Evolutionary conservation across 2,329 filamentous ascomycete species (phyloP), one percentile per base, ranked within the genome.

Genomic region (Neofusicoccum cordaticola): DNA sequence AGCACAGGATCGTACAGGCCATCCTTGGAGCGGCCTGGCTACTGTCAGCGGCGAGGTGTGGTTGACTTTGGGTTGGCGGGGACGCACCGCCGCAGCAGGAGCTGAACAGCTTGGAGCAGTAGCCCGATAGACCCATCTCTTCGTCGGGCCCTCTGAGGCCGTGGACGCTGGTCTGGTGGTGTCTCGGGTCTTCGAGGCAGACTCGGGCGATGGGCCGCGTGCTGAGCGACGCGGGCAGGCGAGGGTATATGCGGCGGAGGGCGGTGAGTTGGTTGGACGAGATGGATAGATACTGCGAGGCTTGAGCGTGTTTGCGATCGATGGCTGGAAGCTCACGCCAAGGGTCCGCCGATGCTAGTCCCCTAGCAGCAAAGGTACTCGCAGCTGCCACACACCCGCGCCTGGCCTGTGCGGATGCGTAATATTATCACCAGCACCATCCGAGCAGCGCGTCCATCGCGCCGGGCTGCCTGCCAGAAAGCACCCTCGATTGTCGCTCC

Each of bases 1-100:
- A 99, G 86, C 64, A 95, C 91, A 9, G 78, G 78, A 66, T 81
- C 78, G 66, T 81, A 81, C 66, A 81, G 78, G 71, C 79, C 80
- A 71, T 81, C 80, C 50, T 65, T 68, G 78, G 80, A 79, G 69
- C 80, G 80, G 69, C 74, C 80, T 82, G 69, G 15, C 0, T 8
- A 42, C 34, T 1, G 62, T 78, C 68, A 77, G 56, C 47, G 12
- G 73, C 50, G 66, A 52, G 39, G 9, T 45, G 39, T 51, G 41
- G 39, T 19, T 57, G 65, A 41, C 64, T 31, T 22, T 27, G 64
- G 22, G 56, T 27, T 51, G 48, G 27, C 39, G 51, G 45, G 53
- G 68, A 66, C 73, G 69, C 69, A 77, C 76, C 72, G 66, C 74
- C 74, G 69, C 76, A 78, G 73, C 76, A 78, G 67, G 71, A 71